Evolutionary conservation across 768 basidiomycete species (phyloP).

Genomic region (Lactarius hatsudake): DNA sequence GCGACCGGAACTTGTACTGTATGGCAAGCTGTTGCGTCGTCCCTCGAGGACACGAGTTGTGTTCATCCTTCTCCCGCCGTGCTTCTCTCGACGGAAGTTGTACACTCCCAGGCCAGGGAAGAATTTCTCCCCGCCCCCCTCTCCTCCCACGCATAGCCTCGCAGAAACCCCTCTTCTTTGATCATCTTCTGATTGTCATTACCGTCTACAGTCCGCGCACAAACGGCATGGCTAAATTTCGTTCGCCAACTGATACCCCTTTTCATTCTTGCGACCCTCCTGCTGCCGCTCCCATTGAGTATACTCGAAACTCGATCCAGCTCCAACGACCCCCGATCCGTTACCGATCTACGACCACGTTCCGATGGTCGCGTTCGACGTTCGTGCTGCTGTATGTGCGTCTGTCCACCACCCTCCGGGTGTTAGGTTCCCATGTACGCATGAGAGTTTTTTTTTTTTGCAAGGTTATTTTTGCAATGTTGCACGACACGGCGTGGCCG

Average conservation of each 20-base stretch:
- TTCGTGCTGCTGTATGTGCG: background rate
- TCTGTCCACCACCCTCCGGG: background rate
- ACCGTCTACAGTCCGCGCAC: background rate
- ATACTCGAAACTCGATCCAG: background rate
- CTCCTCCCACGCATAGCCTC: background rate
- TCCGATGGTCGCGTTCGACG: background rate
- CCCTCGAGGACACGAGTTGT: background rate
- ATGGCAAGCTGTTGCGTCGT: background rate
- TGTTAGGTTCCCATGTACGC: background rate
- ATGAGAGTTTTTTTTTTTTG: background rate
- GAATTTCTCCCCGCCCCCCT: background rate
- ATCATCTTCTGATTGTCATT: slow-evolving; percentile 1
- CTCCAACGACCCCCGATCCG: background rate
- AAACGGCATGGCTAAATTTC: background rate
- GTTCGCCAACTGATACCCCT: slow-evolving; percentile 1
- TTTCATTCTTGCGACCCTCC: background rate
- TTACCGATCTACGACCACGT: background rate
- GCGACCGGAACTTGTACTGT: background rate
- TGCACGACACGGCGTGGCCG: background rate
- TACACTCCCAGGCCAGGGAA: background rate
- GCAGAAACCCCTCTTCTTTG: background rate
- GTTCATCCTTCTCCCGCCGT: background rate
- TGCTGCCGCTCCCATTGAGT: background rate
- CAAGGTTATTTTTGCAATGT: background rate
- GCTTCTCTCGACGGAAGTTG: background rate